Percentiles rank a stretch among this genome's conserved stretches.
Evolutionary conservation across 345 rosid genomes (phyloP).

Genomic region (Rhodamnia rubescens): DNA sequence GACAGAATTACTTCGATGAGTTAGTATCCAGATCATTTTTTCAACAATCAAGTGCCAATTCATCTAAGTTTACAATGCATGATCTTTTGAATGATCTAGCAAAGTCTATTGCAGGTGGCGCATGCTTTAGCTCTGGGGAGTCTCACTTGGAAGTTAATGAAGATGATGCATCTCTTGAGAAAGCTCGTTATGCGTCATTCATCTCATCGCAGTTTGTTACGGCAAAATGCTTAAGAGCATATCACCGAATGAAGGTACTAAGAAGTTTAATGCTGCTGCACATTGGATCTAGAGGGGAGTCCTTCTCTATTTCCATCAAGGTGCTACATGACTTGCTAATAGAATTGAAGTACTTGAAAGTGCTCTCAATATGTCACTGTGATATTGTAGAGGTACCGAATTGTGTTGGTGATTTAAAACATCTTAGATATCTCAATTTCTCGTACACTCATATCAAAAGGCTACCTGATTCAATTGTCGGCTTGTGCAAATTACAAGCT

Average conservation of each 20-base stretch:
- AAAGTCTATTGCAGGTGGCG: background rate
- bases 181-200: background rate
- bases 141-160: background rate
- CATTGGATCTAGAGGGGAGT: background rate
- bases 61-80: background rate
- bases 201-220: accelerated
- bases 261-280: background rate
- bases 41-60: background rate
- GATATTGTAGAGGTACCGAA: background rate
- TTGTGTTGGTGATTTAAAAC: background rate
- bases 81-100: background rate
- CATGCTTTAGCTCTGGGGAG: background rate
- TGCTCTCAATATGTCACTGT: background rate
- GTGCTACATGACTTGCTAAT: background rate
- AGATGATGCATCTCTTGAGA: background rate
- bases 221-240: background rate
- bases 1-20: background rate
- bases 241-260: background rate
- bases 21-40: background rate
- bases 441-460: background rate
- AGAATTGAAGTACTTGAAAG: background rate
- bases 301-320: background rate
- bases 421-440: background rate
- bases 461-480: background rate
- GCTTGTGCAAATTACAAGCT: background rate